Evolutionary conservation across 1,284 basidiomycete species (phyloP), one percentile per base, ranked within the genome.

Genomic region (Pulveroboletus sp.): DNA sequence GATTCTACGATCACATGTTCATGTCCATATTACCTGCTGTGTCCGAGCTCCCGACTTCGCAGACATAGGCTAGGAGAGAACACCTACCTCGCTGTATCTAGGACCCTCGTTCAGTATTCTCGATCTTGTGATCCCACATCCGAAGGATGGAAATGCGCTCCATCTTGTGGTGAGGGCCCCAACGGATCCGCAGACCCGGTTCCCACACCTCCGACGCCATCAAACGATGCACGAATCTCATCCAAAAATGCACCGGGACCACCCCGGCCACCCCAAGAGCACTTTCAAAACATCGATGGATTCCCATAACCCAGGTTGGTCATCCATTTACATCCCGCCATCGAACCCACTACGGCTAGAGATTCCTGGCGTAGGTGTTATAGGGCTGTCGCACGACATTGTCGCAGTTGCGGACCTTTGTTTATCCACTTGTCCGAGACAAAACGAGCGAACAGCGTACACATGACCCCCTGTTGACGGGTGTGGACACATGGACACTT

Each of bases 141-240:
- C 43, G 53, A 33, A 56, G 35, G 14, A 52, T 5, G 15, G 60
- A 42, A 20, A 57, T 29, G 1, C 51, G 53, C 2, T 69, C 56
- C 49, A 47, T n/a, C 29, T 38, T 38, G 24, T 29, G 39, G 20
- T 35, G 24, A 10, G 28, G 3, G 17, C 43, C 35, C 9, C 15
- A 44, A 38, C 4, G 43, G 26, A 28, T 54, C 40, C 15, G 43
- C 24, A 33, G 43, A 46, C 2, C 15, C 36, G 10, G 35, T 8
- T 20, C 26, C 42, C 12, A 36, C 15, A 11, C 28, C 28, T 17
- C 18, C 40, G 5, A 29, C 3, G 22, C 47, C 46, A 20, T 56
- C 61, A 29, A 66, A 60, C 7, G 68, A 68, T 2, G 57, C 66
- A 18, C 49, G 49, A 55, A 66, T 64, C 35, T 66, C 64, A 7